Evolutionary conservation across 495 filamentous ascomycete species (phyloP), one percentile per base, ranked within the genome.

Genomic region (Trichoderma gamsii): DNA sequence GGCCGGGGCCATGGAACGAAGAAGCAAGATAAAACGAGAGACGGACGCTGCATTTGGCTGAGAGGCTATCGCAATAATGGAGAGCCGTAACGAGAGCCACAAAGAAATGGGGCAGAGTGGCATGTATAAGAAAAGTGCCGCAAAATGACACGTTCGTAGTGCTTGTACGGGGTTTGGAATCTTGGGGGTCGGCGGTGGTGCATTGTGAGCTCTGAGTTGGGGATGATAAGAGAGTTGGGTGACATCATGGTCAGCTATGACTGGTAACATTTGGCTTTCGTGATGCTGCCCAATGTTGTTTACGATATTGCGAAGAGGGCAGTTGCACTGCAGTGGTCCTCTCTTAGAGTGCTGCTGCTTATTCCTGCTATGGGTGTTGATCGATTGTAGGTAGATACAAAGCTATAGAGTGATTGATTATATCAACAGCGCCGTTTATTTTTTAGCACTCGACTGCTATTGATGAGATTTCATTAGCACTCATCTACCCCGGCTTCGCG

Each of bases 161-260:
- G n/a, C n/a, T n/a, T n/a, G n/a, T n/a, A n/a, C n/a, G n/a, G n/a
- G n/a, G n/a, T n/a, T n/a, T n/a, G n/a, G n/a, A n/a, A n/a, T 61
- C 29, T 61, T 5, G 52, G 52, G 52, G 52, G 29, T 61, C 52
- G 52, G 52, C 52, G 23, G 23, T 16, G 51, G 52, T 16, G 51
- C 51, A 56, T n/a, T 56, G 51, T 15, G 52, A 5, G 23, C 23
- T 4, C 25, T 46, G 52, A 61, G n/a, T n/a, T n/a, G 52, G 52
- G 29, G 3, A 56, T 35, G 32, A 35, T 35, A 25, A 16, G 0
- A 61, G 23, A 61, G 51, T 4, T n/a, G 15, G 21, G 25, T 61
- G 52, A 61, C 52, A 61, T 61, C 52, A 61, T 61, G 29, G 52
- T 29, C 44, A n/a, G 18, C 44, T 46, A 11, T 46, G 44, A 46